Evolutionary conservation across 192 early-diverging fungal species (phyloP).

Genomic region (Coemansia javaensis): DNA sequence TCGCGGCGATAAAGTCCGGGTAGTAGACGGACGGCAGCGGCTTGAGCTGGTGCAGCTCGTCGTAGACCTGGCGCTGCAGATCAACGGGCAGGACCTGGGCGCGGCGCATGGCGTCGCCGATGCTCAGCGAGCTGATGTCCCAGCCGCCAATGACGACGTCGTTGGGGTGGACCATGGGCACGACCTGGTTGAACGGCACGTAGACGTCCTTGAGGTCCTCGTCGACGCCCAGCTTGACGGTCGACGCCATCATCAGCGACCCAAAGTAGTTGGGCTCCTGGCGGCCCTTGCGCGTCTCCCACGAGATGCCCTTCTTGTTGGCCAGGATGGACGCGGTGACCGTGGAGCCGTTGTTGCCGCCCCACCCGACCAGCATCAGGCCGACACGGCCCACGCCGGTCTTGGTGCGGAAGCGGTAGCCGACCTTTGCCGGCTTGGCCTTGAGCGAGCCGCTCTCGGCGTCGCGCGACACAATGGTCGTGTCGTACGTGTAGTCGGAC

Average conservation of each 20-base stretch:
- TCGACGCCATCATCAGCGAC: conserved; percentile 93
- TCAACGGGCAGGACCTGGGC: conserved; percentile 95
- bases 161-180: conserved; percentile 96
- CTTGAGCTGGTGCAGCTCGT: conserved; percentile 73
- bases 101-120: conserved; percentile 90
- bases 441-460: conserved; percentile 58
- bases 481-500: conserved; percentile 85
- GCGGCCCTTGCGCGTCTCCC: conserved; percentile 90
- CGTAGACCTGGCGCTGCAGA: conserved; percentile 86
- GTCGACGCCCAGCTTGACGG: conserved; percentile 89
- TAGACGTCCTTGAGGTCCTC: conserved; percentile 81
- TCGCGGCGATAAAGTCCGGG: conserved; percentile 98
- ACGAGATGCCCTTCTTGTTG: conserved; percentile 81
- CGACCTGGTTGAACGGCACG: conserved; percentile 86
- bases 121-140: conserved; percentile 87
- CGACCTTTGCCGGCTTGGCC: conserved; percentile 80
- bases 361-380: conserved; percentile 99
- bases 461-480: conserved; percentile 73
- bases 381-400: conserved; percentile 65
- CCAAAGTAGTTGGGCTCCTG: conserved; percentile 97
- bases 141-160: conserved; percentile 97
- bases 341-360: conserved; percentile 99
- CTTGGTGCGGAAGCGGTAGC: conserved; percentile 87
- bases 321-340: conserved; percentile 94
- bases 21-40: conserved; percentile 97